Evolutionary conservation across 192 early-diverging fungal genomes (phyloP).

Genomic region (Podila epigama): DNA sequence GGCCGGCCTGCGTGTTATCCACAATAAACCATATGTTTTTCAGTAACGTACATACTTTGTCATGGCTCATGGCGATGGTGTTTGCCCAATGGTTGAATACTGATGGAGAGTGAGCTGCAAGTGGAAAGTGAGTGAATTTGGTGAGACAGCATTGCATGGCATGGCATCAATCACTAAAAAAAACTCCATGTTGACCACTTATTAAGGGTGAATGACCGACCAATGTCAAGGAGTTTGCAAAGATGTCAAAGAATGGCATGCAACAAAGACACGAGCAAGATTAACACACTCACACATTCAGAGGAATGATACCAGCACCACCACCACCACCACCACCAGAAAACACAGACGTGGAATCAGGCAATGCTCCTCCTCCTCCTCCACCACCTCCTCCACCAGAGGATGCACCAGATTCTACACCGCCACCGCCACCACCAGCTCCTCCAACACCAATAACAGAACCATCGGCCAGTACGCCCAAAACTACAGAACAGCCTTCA

Average conservation of each 20-base stretch:
- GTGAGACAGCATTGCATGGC: too few species aligned
- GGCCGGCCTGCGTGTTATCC: too few species aligned
- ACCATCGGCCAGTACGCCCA: not conserved
- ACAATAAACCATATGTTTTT: too few species aligned
- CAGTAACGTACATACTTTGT: not conserved
- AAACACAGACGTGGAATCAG: not conserved
- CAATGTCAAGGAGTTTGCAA: too few species aligned
- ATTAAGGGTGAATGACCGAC: too few species aligned
- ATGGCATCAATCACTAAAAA: too few species aligned
- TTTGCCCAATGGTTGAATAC: not conserved
- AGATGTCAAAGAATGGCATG: too few species aligned
- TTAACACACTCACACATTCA: too few species aligned
- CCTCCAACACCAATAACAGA: not conserved
- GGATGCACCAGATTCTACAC: not conserved
- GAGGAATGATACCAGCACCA: not conserved
- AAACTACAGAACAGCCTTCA: not conserved
- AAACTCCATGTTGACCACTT: too few species aligned
- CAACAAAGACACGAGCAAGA: too few species aligned
- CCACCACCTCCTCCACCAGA: conserved; percentile 14
- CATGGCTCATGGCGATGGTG: not conserved
- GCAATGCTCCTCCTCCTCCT: not conserved
- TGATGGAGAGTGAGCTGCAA: too few species aligned
- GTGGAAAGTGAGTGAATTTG: too few species aligned
- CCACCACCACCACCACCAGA: not conserved
- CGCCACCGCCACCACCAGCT: conserved; percentile 3